A percentile compares a stretch with the other conserved stretches of the same genome.
phyloP scores from a whole-genome alignment of 345 rosid genomes.

The Triadica sebifera region DNA sequence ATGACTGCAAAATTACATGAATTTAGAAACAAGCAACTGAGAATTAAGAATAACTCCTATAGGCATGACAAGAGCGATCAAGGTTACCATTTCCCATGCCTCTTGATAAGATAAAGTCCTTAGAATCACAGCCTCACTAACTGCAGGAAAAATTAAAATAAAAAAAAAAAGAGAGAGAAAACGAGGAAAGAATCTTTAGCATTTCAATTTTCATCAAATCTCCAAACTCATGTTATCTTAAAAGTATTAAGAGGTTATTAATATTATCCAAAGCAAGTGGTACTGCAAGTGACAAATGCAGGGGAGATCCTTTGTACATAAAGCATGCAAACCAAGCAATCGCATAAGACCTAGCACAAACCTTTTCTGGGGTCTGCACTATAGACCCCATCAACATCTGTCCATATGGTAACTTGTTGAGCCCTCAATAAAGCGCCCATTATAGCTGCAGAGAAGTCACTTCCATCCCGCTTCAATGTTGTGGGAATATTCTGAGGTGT shows the following conservation, averaged over 20 bases:
- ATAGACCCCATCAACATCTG: slow-evolving; percentile 97
- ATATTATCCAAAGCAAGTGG: not conserved
- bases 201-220: slow-evolving; percentile 15
- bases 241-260: not conserved
- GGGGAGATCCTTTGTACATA: not conserved
- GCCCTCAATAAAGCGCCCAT: slow-evolving; percentile 88
- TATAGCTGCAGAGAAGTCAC: slow-evolving; percentile 98
- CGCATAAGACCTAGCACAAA: slow-evolving; percentile 21
- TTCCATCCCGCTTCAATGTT: slow-evolving; percentile 97
- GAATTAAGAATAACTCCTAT: slow-evolving; percentile 17
- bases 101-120: slow-evolving; percentile 90
- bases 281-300: not conserved
- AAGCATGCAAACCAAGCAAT: not conserved
- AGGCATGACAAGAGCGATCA: slow-evolving; percentile 21
- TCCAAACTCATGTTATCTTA: slow-evolving; percentile 10
- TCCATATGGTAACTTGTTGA: slow-evolving; percentile 90
- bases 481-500: slow-evolving; percentile 93
- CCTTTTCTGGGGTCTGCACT: slow-evolving; percentile 99
- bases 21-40: slow-evolving; percentile 8
- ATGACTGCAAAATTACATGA: slow-evolving; percentile 65
- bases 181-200: not conserved
- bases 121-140: slow-evolving; percentile 93
- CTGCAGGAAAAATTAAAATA: slow-evolving; percentile 43
- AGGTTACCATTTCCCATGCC: slow-evolving; percentile 99
- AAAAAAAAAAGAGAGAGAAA: slow-evolving; percentile 1